Conservation (phyloP, 768 basidiomycete species). For the Rhodotorula babjevae region DNA sequence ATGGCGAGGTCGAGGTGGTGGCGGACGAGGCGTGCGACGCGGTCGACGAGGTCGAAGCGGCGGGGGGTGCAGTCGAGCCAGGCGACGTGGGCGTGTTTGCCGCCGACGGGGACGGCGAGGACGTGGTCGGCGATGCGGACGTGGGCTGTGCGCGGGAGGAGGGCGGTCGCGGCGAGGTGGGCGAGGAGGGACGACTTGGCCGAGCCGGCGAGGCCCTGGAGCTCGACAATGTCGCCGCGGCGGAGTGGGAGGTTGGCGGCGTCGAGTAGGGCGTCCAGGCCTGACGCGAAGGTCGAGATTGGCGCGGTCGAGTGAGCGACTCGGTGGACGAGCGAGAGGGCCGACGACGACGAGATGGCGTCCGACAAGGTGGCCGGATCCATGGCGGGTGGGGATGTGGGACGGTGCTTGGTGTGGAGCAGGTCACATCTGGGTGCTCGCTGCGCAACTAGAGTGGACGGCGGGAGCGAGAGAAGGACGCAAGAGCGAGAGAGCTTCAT, state of each 20-base stretch:
- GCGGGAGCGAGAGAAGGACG: not conserved
- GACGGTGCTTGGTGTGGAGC: too few species aligned
- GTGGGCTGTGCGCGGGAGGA: slow-evolving; percentile 52
- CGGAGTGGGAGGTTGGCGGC: slow-evolving; percentile 41
- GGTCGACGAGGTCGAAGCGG: slow-evolving; percentile 58
- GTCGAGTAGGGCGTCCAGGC: slow-evolving; percentile 39
- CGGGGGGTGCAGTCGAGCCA: slow-evolving; percentile 64
- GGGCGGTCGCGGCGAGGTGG: slow-evolving; percentile 58
- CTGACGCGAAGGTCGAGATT: slow-evolving; percentile 31
- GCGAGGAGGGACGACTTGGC: slow-evolving; percentile 78
- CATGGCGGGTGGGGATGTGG: not conserved
- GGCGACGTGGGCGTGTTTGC: slow-evolving; percentile 63
- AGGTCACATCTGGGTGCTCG: too few species aligned
- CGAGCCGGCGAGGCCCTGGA: slow-evolving; percentile 68
- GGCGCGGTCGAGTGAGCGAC: slow-evolving; percentile 24
- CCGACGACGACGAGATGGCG: not conserved
- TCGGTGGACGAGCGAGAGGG: slow-evolving; percentile 12
- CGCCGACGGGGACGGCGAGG: slow-evolving; percentile 49
- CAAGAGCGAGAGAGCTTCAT: too few species aligned
- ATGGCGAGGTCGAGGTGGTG: slow-evolving; percentile 49
- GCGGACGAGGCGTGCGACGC: slow-evolving; percentile 55
- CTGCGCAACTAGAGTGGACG: too few species aligned
- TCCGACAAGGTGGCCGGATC: slow-evolving; percentile 2
- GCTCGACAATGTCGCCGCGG: slow-evolving; percentile 65
- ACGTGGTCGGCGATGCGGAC: slow-evolving; percentile 18